Percentiles rank a stretch among this genome's conserved stretches.
These are phyloP conservation scores for Calocybe gangraenosa DNA, from an alignment of 768 basidiomycete species.

Conservation along the genomic window DNA sequence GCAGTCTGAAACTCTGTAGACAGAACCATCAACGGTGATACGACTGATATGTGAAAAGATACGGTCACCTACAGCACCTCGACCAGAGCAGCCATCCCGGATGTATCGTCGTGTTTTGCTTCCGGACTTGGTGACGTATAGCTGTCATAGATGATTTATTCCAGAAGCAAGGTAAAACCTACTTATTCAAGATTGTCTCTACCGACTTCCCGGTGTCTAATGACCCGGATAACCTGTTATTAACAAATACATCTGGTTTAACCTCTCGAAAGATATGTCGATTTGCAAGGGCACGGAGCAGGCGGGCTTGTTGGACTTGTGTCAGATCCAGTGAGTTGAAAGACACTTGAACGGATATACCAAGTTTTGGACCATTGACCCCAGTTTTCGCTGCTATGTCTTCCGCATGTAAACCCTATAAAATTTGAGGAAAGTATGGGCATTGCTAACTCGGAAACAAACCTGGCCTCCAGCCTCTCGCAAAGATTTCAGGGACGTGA, in stretches of 20 bases:
- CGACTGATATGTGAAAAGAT: background rate
- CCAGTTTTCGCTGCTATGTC: slow-evolving; percentile 29
- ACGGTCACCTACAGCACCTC: background rate
- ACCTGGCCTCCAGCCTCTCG: slow-evolving; percentile 20
- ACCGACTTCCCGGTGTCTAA: background rate
- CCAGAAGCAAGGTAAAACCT: background rate
- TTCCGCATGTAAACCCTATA: too few relatives aligned
- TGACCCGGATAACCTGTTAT: background rate
- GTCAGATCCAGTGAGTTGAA: slow-evolving; percentile 13
- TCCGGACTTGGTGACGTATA: background rate
- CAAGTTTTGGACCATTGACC: slow-evolving; percentile 28
- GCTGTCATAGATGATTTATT: background rate
- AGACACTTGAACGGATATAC: slow-evolving; percentile 17
- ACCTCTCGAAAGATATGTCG: too few relatives aligned
- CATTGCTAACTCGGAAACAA: background rate
- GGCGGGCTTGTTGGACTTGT: slow-evolving; percentile 1
- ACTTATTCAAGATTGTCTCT: background rate
- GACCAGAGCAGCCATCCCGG: background rate
- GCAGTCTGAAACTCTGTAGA: background rate
- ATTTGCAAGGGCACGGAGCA: slow-evolving; percentile 32
- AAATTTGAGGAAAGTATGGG: slow-evolving; percentile 30
- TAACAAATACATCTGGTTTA: background rate
- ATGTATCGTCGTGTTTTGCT: background rate
- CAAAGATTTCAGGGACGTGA: too few relatives aligned
- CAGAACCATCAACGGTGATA: background rate